A percentile compares a stretch with the other conserved stretches of the same genome.
Conservation (phyloP, 306 rosid species). For the Parietaria judaica region DNA sequence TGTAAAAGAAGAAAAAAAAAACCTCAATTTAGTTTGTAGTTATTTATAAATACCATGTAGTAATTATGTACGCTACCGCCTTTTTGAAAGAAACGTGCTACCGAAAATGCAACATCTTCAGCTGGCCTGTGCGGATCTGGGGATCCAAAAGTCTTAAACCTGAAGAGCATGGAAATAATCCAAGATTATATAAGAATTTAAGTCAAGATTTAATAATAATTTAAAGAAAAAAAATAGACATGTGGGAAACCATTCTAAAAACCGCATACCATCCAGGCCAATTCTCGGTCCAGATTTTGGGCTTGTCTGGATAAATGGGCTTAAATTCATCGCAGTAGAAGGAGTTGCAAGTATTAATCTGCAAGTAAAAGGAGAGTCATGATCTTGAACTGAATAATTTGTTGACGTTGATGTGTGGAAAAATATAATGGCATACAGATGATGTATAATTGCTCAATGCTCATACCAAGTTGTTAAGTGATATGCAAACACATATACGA, state of each 20-base stretch:
- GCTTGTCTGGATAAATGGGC: constrained; percentile 76
- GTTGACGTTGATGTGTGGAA: neutral
- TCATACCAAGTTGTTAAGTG: no score
- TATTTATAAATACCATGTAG: constrained; percentile 63
- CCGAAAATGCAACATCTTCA: constrained; percentile 84
- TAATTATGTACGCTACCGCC: constrained; percentile 90
- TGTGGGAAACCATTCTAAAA: constrained; percentile 4
- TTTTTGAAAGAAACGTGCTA: constrained; percentile 94
- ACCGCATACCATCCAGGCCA: constrained; percentile 88
- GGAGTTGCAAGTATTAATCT: constrained; percentile 89
- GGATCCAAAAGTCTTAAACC: constrained; percentile 93
- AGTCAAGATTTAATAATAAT: no score
- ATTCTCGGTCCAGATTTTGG: constrained; percentile 95
- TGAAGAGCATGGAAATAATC: constrained; percentile 23
- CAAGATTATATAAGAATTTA: no score
- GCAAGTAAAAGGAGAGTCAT: constrained; percentile 19
- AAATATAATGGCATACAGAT: neutral
- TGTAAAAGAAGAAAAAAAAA: constrained; percentile 3
- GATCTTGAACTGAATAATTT: neutral
- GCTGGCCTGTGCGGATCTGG: constrained; percentile 93
- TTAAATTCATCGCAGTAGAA: constrained; percentile 86
- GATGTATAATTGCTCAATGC: no score
- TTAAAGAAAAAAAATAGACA: no score
- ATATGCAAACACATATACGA: no score
- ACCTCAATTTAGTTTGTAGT: neutral